Conservation (phyloP, 345 rosid genomes). For the Draba incana region DNA sequence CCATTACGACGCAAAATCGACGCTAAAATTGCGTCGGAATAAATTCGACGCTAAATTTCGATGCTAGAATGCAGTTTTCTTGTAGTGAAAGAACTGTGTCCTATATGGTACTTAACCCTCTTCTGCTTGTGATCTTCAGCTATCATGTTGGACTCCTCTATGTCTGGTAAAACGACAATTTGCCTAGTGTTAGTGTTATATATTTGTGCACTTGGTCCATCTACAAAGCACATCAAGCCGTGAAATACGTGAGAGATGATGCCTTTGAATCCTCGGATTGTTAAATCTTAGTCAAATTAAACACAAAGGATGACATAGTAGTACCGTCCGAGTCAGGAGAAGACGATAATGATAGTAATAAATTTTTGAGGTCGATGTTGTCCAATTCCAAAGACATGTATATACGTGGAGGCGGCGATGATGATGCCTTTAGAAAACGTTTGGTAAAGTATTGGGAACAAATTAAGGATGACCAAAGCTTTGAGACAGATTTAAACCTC, state of each 20-base stretch:
- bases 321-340: background rate
- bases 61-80: too few species aligned
- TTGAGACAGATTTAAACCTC: slow-evolving; percentile 21
- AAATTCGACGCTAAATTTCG: too few species aligned
- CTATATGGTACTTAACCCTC: too few species aligned
- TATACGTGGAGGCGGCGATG: background rate
- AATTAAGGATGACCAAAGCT: slow-evolving; percentile 9
- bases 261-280: slow-evolving; percentile 1
- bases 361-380: background rate
- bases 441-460: background rate
- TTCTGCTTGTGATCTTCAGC: too few species aligned
- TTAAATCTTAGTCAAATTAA: slow-evolving; percentile 7
- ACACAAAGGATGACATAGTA: slow-evolving; percentile 2
- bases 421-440: background rate
- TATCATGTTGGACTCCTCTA: slow-evolving; percentile 17
- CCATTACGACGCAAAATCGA: too few species aligned
- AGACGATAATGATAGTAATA: background rate
- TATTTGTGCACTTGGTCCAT: background rate
- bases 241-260: background rate
- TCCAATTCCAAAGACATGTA: background rate
- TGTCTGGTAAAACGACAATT: slow-evolving; percentile 22
- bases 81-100: too few species aligned
- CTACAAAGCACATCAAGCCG: slow-evolving; percentile 15
- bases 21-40: too few species aligned
- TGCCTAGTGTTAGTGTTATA: slow-evolving; percentile 27